phyloP scores from a whole-genome alignment of 768 basidiomycete genomes.

The Boletus rubescentipes region DNA sequence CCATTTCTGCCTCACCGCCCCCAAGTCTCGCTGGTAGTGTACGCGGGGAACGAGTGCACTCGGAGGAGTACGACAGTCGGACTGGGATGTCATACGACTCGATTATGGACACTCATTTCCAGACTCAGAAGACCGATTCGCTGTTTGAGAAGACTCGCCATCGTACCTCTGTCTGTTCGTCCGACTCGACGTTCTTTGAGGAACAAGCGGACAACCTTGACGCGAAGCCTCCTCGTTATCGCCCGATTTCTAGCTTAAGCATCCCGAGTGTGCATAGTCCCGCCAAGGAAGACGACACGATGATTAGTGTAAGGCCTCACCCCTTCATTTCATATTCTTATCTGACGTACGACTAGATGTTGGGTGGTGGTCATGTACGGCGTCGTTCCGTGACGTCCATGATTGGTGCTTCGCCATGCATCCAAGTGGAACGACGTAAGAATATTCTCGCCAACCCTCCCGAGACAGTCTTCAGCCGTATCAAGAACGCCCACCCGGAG shows the following conservation, averaged over 20 bases:
- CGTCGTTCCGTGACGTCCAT: conserved; percentile 64
- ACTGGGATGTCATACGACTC: conserved; percentile 67
- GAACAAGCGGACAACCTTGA: conserved; percentile 37
- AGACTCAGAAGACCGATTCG: conserved; percentile 45
- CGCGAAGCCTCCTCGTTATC: conserved; percentile 52
- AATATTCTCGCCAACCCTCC: conserved; percentile 35
- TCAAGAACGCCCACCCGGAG: conserved; percentile 22
- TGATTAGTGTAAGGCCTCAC: conserved; percentile 67
- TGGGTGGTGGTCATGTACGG: conserved; percentile 74
- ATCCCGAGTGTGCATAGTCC: conserved; percentile 48
- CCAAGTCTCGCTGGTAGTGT: conserved; percentile 36
- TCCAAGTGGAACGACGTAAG: conserved; percentile 63
- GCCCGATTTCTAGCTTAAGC: conserved; percentile 67
- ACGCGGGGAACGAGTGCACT: conserved; percentile 10
- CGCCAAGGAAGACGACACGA: conserved; percentile 71
- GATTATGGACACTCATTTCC: conserved; percentile 53
- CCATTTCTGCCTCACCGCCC: conserved; percentile 67
- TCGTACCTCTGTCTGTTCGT: conserved; percentile 45
- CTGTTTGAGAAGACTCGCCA: conserved; percentile 64
- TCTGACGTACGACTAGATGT: conserved; percentile 51
- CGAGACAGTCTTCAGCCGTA: conserved; percentile 35
- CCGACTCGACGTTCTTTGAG: conserved; percentile 61
- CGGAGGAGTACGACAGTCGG: conserved; percentile 31
- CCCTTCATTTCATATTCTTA: background rate
- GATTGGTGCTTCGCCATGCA: conserved; percentile 70